Base-by-base conservation (phyloP, 495 filamentous ascomycete species). In the Lophium mytilinum region DNA sequence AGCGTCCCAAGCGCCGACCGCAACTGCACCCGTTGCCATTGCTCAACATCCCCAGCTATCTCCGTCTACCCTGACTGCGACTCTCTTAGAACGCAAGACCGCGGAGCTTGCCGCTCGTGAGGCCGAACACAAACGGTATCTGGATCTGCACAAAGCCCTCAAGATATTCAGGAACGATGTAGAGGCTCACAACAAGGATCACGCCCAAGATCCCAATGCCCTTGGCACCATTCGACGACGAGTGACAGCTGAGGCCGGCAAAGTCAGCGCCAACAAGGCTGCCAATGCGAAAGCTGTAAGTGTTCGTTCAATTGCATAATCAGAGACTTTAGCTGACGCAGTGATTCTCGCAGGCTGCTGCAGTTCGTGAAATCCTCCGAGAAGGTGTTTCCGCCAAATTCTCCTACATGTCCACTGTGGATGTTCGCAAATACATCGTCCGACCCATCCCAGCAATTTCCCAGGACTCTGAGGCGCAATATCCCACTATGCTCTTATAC, bases 191-290 rank as follows among this genome's bases (percentile, higher is more conserved):
- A 50, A 70, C 34, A 79, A 80, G 56, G 71, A 79, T 58, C 74
- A 82, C 34, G 74, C 76, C 4, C 55, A 62, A 0, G 71, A 90
- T 24, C 92, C 90, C 61, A 66, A 73, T 34, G 72, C 76, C 2
- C 80, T 89, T 71, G 88, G 89, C 34, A 84, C 89, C 46, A 83
- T 88, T 78, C 76, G 90, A 11, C 79, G 90, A 40, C 75, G 80
- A 3, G 81, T 95, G 48, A 80, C 75, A 15, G 87, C 83, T 65
- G 82, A 75, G 17, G 74, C 91, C 39, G 89, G 90, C 1, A 87
- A 94, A 64, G 68, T 95, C 30, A 87, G 81, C 11, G 77, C 75
- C 46, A 82, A 74, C 30, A 82, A 79, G 50, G 80, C 77, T 3
- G 76, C 75, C 1, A 94, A 93, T 65, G 80, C 71, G 35, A 58